Percentiles rank a stretch among this genome's conserved stretches.
phyloP scores from a whole-genome alignment of 495 filamentous ascomycete genomes.

The Ramalina peruviana region DNA sequence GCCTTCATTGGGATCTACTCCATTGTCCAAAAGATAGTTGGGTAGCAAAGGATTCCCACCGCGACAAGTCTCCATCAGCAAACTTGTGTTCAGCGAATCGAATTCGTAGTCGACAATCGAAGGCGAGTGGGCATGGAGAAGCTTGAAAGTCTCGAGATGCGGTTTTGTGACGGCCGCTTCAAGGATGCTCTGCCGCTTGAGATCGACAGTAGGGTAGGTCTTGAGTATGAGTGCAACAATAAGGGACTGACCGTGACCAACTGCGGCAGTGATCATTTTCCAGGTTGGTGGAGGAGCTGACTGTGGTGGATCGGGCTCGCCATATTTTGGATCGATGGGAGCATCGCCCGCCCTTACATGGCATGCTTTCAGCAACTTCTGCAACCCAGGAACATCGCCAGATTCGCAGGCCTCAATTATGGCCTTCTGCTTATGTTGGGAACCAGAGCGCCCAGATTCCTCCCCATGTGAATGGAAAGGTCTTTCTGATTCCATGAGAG shows the following conservation, averaged over 20 bases:
- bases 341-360: background rate
- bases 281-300: background rate
- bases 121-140: background rate
- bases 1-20: conserved; percentile 1
- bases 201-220: background rate
- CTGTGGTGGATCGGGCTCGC: background rate
- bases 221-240: background rate
- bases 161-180: background rate
- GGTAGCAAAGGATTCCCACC: background rate
- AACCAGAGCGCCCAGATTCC: too few species aligned
- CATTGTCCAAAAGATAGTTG: background rate
- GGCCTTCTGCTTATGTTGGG: too few species aligned
- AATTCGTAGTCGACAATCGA: background rate
- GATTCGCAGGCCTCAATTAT: too few species aligned
- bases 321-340: background rate
- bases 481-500: too few species aligned
- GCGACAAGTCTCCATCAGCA: conserved; percentile 1
- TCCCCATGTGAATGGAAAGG: too few species aligned
- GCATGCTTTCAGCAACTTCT: too few species aligned
- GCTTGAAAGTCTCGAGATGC: conserved; percentile 1
- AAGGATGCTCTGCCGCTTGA: background rate
- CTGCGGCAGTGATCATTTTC: background rate
- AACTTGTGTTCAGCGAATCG: background rate
- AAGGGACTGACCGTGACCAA: background rate
- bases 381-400: too few species aligned